Evolutionary conservation across 1,284 basidiomycete species (phyloP), one percentile per base, ranked within the genome.

Genomic region (Marasmius sp.): DNA sequence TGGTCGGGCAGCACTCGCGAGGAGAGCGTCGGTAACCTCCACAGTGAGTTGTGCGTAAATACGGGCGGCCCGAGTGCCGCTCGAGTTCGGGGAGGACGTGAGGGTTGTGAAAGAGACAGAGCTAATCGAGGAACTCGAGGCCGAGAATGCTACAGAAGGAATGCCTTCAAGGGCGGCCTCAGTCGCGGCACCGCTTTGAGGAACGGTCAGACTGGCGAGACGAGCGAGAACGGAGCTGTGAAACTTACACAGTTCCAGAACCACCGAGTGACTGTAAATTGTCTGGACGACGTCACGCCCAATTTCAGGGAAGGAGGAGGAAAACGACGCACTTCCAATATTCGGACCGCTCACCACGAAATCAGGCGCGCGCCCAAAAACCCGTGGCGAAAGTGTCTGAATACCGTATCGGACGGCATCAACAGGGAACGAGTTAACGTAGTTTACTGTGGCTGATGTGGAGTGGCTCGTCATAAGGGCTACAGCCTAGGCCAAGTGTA

Each of bases 301-400:
- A 45, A 66, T 39, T 27, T 64, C 57, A 27, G 61, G 66, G 14
- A 62, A 49, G 2, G 66, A 60, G 27, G 64, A 62, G 6, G 27
- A 54, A n/a, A 9, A 10, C 36, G 8, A 68, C 76, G 73, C 63
- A 80, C 79, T 77, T 54, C 82, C 82, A 11, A 84, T 76, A 66
- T 86, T 85, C 0, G 79, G 78, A 0, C 83, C 84, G 63, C 78
- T 77, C 11, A 86, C 74, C 6, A 85, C 77, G 38, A 86, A 73
- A 59, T 85, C 83, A 0, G 84, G 84, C n/a, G 66, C 64, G 16
- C 67, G 64, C 8, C 75, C 74, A 63, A 82, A 80, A 65, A 80
- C 77, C 55, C 75, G 67, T 0, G 81, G 80, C 3, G 79, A 72
- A 10, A 84, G 70, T 0, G 77, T 81, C 65, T 84, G 77, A 22